Conservation (phyloP, 345 rosid genomes). For the Pistacia atlantica region DNA sequence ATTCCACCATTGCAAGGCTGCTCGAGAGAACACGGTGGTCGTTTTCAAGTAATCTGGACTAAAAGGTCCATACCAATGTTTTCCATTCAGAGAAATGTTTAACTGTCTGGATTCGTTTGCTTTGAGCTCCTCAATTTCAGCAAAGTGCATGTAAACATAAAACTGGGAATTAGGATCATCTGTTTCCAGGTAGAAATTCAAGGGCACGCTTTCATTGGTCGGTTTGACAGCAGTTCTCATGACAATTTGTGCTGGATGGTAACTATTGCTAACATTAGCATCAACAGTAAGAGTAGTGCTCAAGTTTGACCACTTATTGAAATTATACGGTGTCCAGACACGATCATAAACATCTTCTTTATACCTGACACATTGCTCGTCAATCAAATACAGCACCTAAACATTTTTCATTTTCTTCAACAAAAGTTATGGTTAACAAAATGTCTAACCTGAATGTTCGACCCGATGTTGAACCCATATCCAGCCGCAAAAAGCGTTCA, state of each 20-base stretch:
- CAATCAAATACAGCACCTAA: background rate
- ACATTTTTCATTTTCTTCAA: background rate
- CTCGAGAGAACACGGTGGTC: background rate
- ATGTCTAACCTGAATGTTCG: slow-evolving; percentile 25
- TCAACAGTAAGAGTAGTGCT: slow-evolving; percentile 1
- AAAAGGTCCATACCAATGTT: slow-evolving; percentile 13
- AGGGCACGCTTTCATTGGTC: background rate
- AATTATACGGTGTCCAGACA: background rate
- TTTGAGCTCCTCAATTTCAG: slow-evolving; percentile 29
- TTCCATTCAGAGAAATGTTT: slow-evolving; percentile 11
- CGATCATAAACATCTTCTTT: slow-evolving; percentile 23
- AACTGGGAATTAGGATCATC: slow-evolving; percentile 9
- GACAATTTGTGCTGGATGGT: slow-evolving; percentile 17
- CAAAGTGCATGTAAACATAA: slow-evolving; percentile 35
- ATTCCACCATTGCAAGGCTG: slow-evolving; percentile 7
- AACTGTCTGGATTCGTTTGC: slow-evolving; percentile 30
- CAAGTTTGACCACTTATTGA: background rate
- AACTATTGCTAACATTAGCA: background rate
- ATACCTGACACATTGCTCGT: slow-evolving; percentile 13
- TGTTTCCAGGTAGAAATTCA: background rate
- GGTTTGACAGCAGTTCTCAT: slow-evolving; percentile 29
- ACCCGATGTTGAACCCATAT: slow-evolving; percentile 19
- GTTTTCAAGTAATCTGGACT: slow-evolving; percentile 14
- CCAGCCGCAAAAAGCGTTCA: background rate
- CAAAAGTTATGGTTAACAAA: background rate